Evolutionary conservation across 1,284 basidiomycete genomes (phyloP), one percentile per base, ranked within the genome.

Genomic region (Malassezia vespertilionis): DNA sequence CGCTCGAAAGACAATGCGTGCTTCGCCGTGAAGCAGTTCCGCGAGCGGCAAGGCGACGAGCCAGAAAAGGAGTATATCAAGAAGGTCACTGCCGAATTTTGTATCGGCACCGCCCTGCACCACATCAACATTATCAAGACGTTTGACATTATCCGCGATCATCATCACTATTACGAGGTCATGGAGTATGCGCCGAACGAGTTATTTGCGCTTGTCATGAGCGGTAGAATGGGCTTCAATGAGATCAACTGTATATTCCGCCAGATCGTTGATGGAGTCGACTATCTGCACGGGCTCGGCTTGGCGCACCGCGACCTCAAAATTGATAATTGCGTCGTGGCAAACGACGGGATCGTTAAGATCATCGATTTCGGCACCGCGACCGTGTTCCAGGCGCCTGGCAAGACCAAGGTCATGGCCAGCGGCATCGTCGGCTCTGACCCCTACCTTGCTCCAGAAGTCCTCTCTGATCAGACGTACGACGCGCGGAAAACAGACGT

Each of bases 111-210:
- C 33, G 90, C 89, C 17, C 55, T 71, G 7, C 61, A 68, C 38
- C 91, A 99, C 72, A 77, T 82, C 56, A 97, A 99, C 71, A 91
- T 97, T 71, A 97, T 97, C 71, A 82, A 95, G 74, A 97, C 93
- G 23, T 82, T 99, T 57, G 93, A 99, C 72, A 97, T 99, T 71
- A 88, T 97, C 56, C 86, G 83, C 52, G 91, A 97, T 75, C 86
- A 91, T 67, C 90, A 90, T 5, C 89, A 91, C 71, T 97, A 89
- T 74, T 97, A 67, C 52, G 64, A 70, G 33, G 67, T 70, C 22
- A 99, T 99, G 93, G 90, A 97, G 74, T 97, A 95, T 65, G 93
- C 93, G 1, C 91, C 93, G 12, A 93, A 83, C 71, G 93, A 99
- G 74, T 80, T 99, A 42, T 99, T 99, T 76, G 87, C 84, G 47